Conservation (phyloP, 2,329 filamentous ascomycete species). For the Ambrosiella cleistominuta region DNA sequence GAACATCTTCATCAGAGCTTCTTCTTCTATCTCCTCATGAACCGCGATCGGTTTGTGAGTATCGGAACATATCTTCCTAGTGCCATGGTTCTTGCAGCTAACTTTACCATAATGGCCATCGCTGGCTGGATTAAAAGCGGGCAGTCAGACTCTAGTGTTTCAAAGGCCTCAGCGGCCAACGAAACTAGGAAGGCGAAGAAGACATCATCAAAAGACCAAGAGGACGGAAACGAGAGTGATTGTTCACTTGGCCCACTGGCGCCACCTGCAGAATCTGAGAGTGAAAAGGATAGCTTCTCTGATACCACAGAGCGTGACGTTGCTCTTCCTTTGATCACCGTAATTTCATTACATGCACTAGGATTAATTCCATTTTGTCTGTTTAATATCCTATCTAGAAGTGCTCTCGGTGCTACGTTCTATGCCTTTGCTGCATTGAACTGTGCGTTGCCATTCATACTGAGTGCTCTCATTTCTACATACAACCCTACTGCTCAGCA, state of each 20-base stretch:
- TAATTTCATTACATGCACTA: constrained; percentile 55
- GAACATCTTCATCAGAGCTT: constrained; percentile 98
- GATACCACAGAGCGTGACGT: constrained; percentile 43
- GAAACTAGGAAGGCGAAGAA: not conserved
- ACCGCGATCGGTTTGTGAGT: constrained; percentile 82
- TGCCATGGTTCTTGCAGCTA: constrained; percentile 90
- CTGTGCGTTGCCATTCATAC: constrained; percentile 34
- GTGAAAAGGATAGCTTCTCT: not conserved
- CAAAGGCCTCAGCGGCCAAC: not conserved
- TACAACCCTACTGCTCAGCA: constrained; percentile 46
- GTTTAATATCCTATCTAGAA: constrained; percentile 58
- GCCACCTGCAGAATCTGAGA: not conserved
- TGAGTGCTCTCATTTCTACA: constrained; percentile 36
- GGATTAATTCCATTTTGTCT: constrained; percentile 67
- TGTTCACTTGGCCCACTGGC: not conserved
- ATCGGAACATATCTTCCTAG: constrained; percentile 94
- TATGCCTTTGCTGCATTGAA: constrained; percentile 37
- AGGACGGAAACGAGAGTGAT: not conserved
- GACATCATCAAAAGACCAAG: constrained; percentile 15
- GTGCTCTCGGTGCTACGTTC: constrained; percentile 47
- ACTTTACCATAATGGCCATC: constrained; percentile 91
- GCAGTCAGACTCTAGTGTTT: constrained; percentile 18
- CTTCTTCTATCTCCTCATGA: constrained; percentile 95
- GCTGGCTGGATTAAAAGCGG: constrained; percentile 87
- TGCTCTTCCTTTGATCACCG: constrained; percentile 55